Conservation (phyloP, 2,329 filamentous ascomycete species). For the Ceratocystis destructans region DNA sequence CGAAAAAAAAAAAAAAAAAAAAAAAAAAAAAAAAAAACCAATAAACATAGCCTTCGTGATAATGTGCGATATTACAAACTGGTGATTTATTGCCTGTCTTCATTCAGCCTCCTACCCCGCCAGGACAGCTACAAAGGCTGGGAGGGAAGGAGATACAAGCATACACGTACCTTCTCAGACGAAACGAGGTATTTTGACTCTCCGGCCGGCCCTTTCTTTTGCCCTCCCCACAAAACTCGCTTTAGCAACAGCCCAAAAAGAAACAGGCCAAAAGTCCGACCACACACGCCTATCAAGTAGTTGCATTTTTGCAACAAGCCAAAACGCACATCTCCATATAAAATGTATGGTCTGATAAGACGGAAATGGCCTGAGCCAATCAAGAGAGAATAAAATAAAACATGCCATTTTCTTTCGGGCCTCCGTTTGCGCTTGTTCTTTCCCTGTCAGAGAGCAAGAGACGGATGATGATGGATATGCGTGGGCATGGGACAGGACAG, state of each 20-base stretch:
- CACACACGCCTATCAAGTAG: neutral
- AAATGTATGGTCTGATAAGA: slow-evolving; percentile 5
- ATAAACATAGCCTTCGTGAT: neutral
- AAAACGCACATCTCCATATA: slow-evolving; percentile 4
- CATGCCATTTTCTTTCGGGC: neutral
- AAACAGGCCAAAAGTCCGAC: neutral
- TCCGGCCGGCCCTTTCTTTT: slow-evolving; percentile 1
- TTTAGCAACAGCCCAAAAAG: neutral
- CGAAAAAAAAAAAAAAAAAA: neutral
- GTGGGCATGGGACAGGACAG: neutral
- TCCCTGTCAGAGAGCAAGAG: neutral
- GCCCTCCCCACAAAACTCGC: slow-evolving; percentile 1
- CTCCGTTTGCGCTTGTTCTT: slow-evolving; percentile 6
- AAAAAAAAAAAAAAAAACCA: neutral
- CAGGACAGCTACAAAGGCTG: neutral
- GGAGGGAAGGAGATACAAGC: neutral
- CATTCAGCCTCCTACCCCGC: neutral
- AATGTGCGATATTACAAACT: neutral
- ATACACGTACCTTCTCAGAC: neutral
- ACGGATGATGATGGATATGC: neutral
- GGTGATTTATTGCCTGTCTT: neutral
- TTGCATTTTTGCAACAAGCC: neutral
- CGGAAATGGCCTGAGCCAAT: neutral
- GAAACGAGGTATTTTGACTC: slow-evolving; percentile 1
- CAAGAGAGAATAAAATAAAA: slow-evolving; percentile 1